A percentile compares a stretch with the other conserved stretches of the same genome.
Conservation (phyloP, 164 flowering plant species). For the Berberis thunbergii region DNA sequence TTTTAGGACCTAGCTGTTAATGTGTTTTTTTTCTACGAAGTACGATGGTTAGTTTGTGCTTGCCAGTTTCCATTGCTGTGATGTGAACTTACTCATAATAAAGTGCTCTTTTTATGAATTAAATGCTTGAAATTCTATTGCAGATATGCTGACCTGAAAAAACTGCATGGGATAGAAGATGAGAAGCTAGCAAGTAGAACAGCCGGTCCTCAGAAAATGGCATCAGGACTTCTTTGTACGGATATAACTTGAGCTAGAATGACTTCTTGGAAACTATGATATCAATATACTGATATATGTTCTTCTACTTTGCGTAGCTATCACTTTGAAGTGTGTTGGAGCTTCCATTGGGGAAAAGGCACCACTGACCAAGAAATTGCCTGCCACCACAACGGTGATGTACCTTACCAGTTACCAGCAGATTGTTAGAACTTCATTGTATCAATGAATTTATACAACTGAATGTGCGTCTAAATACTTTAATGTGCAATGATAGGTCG, state of each 20-base stretch:
- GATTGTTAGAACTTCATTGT: not conserved
- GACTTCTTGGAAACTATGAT: not conserved
- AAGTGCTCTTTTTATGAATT: not conserved
- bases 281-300: slow-evolving; percentile 3
- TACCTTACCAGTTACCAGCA: not conserved
- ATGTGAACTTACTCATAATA: too few relatives aligned
- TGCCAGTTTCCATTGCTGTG: too few relatives aligned
- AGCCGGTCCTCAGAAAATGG: slow-evolving; percentile 77
- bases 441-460: not conserved
- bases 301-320: slow-evolving; percentile 36
- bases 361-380: slow-evolving; percentile 64
- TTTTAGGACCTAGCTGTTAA: too few relatives aligned
- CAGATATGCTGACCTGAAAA: slow-evolving; percentile 72
- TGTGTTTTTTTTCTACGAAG: too few relatives aligned
- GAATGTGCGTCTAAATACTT: not conserved
- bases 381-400: slow-evolving; percentile 28
- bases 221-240: slow-evolving; percentile 81
- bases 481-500: slow-evolving; percentile 40
- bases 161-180: slow-evolving; percentile 78
- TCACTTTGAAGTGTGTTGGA: slow-evolving; percentile 80
- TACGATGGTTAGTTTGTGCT: too few relatives aligned
- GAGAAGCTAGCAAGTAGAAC: slow-evolving; percentile 41
- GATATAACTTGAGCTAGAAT: not conserved
- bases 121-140: slow-evolving; percentile 1
- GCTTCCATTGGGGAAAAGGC: slow-evolving; percentile 82